Base-by-base conservation (phyloP, 331 rosid species). In the Stylosanthes scabra region DNA sequence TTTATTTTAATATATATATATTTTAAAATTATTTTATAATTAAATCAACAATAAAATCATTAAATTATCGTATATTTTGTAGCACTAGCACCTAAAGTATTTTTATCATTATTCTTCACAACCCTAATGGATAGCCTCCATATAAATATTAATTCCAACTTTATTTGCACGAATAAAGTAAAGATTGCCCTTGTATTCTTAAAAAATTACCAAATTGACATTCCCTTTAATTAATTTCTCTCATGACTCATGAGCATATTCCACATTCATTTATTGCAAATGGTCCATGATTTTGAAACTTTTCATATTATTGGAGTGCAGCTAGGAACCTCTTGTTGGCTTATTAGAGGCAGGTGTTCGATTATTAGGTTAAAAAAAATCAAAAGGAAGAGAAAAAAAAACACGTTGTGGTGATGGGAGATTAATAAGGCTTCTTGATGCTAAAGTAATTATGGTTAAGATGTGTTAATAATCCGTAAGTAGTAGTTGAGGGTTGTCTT, bases 401-500 rank as follows among this genome's bases (percentile, higher is more conserved):
- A 20, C 25, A 20, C 25, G 25, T 20, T 20, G 25, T 68, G 56
- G 66, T 25, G 54, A 75, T 71, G 82, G 60, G 58, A 71, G 76
- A 63, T 74, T 49, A 42, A 64, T 49, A 42, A 64, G 69, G 34
- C 20, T 64, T 66, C 39, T 15, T 60, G 63, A 52, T 44, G 63
- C 57, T 76, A 40, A 34, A 61, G 12, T 66, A 58, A 7, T 20
- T 39, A 62, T 73, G 63, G 80, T 67, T 52, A 63, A 68, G 59
- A 75, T 75, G 20, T 59, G 69, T 57, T 65, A 78, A 62, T 20
- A 20, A 20, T 20, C 25, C 25, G 25, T 20, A 58, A 83, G 85
- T 81, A 68, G 88, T 81, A 74, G 83, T 84, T 72, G 70, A 84
- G 85, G 86, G 8, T 12, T 52, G 60, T 77, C 85, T 71, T 82